Evolutionary conservation across 495 filamentous ascomycete genomes (phyloP).

Genomic region (Penicillium lividum): DNA sequence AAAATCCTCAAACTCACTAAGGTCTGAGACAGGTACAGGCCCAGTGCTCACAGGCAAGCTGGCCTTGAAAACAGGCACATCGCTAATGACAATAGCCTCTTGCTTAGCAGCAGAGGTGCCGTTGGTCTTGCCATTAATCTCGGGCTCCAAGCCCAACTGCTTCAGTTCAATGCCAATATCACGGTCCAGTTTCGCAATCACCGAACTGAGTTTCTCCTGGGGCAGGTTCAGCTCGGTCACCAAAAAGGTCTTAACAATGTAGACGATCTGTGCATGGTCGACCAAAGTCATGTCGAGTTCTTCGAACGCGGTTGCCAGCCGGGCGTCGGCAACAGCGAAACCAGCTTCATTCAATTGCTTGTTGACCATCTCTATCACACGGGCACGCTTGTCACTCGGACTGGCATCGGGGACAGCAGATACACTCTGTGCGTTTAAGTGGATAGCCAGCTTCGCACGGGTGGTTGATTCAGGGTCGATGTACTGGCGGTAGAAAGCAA

Average conservation of each 20-base stretch:
- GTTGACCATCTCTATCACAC: conserved; percentile 49
- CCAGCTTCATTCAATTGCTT: conserved; percentile 55
- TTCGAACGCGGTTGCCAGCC: conserved; percentile 46
- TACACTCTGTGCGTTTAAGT: conserved; percentile 73
- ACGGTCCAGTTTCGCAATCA: conserved; percentile 48
- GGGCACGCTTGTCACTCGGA: conserved; percentile 53
- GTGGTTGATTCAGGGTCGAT: conserved; percentile 71
- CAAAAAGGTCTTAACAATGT: conserved; percentile 52
- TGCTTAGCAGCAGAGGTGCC: conserved; percentile 23
- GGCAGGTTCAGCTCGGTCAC: conserved; percentile 45
- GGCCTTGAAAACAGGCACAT: conserved; percentile 77
- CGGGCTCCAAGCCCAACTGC: conserved; percentile 39
- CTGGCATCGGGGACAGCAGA: conserved; percentile 33
- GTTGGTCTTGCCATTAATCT: conserved; percentile 38
- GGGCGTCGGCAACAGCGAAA: conserved; percentile 44
- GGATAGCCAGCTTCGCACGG: conserved; percentile 79
- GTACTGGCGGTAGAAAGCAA: conserved; percentile 76
- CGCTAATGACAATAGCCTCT: conserved; percentile 58
- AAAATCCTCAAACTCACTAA: conserved; percentile 81
- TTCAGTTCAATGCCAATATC: conserved; percentile 41
- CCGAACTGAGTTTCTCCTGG: conserved; percentile 40
- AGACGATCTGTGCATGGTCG: conserved; percentile 44
- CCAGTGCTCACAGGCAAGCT: conserved; percentile 66
- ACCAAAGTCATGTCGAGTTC: conserved; percentile 47
- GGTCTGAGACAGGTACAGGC: conserved; percentile 66